A percentile compares a stretch with the other conserved stretches of the same genome.
phyloP scores from a whole-genome alignment of 495 filamentous ascomycete species.

The Podospora sp. region DNA sequence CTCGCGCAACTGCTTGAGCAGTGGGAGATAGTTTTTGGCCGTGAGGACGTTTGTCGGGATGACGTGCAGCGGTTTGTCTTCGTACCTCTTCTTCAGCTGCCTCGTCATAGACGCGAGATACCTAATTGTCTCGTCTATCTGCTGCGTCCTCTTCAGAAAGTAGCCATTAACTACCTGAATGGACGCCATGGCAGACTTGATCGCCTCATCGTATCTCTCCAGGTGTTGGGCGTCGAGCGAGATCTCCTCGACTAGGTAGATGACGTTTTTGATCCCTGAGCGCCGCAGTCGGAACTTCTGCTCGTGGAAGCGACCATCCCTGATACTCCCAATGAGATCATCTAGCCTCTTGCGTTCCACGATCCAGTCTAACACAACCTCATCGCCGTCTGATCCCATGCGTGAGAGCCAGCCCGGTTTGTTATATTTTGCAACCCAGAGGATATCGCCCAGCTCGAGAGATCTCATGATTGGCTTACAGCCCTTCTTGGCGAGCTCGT shows the following conservation, averaged over 20 bases:
- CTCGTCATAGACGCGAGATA: slow-evolving; percentile 78
- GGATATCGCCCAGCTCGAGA: slow-evolving; percentile 73
- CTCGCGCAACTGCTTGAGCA: slow-evolving; percentile 58
- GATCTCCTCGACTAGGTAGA: slow-evolving; percentile 81
- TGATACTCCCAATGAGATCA: slow-evolving; percentile 77
- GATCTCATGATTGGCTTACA: slow-evolving; percentile 65
- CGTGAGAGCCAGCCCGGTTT: slow-evolving; percentile 58
- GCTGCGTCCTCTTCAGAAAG: slow-evolving; percentile 76
- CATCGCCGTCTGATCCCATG: slow-evolving; percentile 67
- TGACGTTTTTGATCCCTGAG: slow-evolving; percentile 71
- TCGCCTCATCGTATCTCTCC: slow-evolving; percentile 64
- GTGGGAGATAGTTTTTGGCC: slow-evolving; percentile 68
- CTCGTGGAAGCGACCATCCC: slow-evolving; percentile 81
- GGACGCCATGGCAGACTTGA: slow-evolving; percentile 73
- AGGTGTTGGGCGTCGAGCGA: slow-evolving; percentile 51
- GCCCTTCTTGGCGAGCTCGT: slow-evolving; percentile 68
- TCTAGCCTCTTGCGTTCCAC: slow-evolving; percentile 83
- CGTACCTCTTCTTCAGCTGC: slow-evolving; percentile 67
- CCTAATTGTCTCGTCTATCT: slow-evolving; percentile 77
- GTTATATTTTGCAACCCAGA: slow-evolving; percentile 78
- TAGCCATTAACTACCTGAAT: slow-evolving; percentile 83
- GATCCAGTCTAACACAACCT: slow-evolving; percentile 79
- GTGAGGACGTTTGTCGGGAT: slow-evolving; percentile 69
- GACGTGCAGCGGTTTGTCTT: slow-evolving; percentile 52
- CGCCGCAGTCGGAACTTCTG: slow-evolving; percentile 80